Evolutionary conservation across 768 basidiomycete species (phyloP), one percentile per base, ranked within the genome.

Genomic region (Suillus placidus): DNA sequence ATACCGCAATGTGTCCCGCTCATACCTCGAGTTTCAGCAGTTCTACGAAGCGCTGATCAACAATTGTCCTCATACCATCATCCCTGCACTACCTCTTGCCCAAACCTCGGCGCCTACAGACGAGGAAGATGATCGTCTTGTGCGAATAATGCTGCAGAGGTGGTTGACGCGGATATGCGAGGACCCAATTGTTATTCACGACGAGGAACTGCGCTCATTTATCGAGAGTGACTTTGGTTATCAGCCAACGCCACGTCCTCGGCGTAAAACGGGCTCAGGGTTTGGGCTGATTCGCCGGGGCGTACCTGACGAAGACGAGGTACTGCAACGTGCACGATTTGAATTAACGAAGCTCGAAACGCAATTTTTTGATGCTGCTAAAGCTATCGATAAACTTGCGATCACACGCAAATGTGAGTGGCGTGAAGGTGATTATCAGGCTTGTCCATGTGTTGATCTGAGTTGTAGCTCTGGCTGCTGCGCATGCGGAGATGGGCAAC

Each of bases 171-270:
- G 97, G 64, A 88, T 99, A 38, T 97, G 92, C 79, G 95, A 96
- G 74, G 95, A 99, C 75, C 88, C 89, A 2, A 93, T 97, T 62
- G 78, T 98, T 37, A 80, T 94, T 47, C 81, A 88, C 63, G 97
- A 99, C 71, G 97, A 99, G 72, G 97, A 99, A 74, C 77, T 98
- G 65, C 88, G 97, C 37, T 91, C 91, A 18, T 99, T 99, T 75
- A 87, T 99, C 66, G 97, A 99, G 79, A 95, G 90, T 70, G 97
- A 99, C 77, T 99, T 99, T 80, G 97, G 97, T 34, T 95, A 94
- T 73, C 94, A 93, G 71, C 93, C 92, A 6, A 94, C 87, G 18
- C 91, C 91, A 12, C 85, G 87, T 49, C 88, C 87, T 60, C 85
- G 87, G 66, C 87, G 87, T 71, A 95, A 92, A 78, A 80, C 87